These are phyloP conservation scores for Coprinopsis marcescibilis DNA, from an alignment of 768 basidiomycete genomes.

Conservation along the genomic window DNA sequence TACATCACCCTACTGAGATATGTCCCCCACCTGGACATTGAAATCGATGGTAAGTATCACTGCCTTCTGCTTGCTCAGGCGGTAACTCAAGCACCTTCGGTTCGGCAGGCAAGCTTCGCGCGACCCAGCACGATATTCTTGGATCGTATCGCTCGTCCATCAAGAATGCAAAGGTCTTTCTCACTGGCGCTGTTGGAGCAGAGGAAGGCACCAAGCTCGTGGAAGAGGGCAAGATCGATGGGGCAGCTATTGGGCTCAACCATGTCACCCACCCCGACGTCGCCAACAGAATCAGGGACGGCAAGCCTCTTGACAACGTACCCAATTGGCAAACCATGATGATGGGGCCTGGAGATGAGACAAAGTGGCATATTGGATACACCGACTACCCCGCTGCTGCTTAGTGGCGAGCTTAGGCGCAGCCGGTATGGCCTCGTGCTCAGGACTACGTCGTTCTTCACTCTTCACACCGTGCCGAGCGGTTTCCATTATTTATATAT, in stretches of 20 bases:
- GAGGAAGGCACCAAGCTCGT: slow-evolving; percentile 33
- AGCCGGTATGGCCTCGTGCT: too few relatives aligned
- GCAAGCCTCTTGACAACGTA: not conserved
- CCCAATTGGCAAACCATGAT: not conserved
- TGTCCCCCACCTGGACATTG: slow-evolving; percentile 1
- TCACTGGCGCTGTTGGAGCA: slow-evolving; percentile 13
- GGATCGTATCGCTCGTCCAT: slow-evolving; percentile 15
- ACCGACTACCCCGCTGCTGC: slow-evolving; percentile 3
- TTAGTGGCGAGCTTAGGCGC: too few relatives aligned
- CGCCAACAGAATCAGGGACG: not conserved
- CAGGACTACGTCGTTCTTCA: too few relatives aligned
- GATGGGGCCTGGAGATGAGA: not conserved
- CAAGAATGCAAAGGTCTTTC: slow-evolving; percentile 16
- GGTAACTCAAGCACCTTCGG: not conserved
- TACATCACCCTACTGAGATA: slow-evolving; percentile 10
- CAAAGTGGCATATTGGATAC: not conserved
- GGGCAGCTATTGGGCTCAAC: slow-evolving; percentile 28
- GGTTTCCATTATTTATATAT: too few relatives aligned
- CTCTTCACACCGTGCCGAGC: too few relatives aligned
- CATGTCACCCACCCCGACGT: slow-evolving; percentile 27
- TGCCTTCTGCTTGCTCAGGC: not conserved
- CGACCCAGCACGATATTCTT: slow-evolving; percentile 17
- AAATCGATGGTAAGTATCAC: not conserved
- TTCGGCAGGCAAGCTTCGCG: slow-evolving; percentile 12
- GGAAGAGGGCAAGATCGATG: slow-evolving; percentile 28